These are phyloP conservation scores for Sarocladiaceae sp. DNA, from an alignment of 2,329 filamentous ascomycete genomes.

Conservation along the genomic window DNA sequence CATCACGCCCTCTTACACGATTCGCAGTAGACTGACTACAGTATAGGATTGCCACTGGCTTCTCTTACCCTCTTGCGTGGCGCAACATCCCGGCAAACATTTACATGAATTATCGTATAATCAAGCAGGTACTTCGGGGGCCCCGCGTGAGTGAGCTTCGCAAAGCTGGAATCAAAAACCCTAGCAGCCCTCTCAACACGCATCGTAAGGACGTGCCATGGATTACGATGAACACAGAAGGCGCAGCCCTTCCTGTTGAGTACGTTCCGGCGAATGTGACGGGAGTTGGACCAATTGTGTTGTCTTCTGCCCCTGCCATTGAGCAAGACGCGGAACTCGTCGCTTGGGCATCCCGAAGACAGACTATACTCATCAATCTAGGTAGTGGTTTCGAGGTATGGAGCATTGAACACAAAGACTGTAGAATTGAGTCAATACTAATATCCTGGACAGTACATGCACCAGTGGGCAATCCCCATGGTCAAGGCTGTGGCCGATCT, in stretches of 20 bases:
- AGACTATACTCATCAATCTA: constrained; percentile 21
- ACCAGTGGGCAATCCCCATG: constrained; percentile 16
- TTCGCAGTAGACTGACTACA: not conserved
- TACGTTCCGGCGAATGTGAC: constrained; percentile 16
- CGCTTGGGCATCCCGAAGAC: constrained; percentile 15
- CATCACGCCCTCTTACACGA: not conserved
- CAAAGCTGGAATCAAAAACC: not conserved
- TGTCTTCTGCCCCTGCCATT: constrained; percentile 13
- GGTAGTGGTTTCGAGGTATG: constrained; percentile 15
- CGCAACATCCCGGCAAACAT: constrained; percentile 30
- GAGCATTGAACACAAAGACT: not conserved
- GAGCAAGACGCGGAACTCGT: constrained; percentile 21
- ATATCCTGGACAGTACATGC: constrained; percentile 10
- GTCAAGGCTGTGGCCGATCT: constrained; percentile 14
- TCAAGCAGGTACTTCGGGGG: constrained; percentile 15
- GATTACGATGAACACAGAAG: constrained; percentile 20
- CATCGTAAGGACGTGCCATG: constrained; percentile 22
- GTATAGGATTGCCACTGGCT: constrained; percentile 12
- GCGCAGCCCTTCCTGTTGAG: constrained; percentile 20
- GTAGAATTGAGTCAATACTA: not conserved
- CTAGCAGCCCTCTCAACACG: constrained; percentile 10
- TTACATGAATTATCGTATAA: constrained; percentile 18
- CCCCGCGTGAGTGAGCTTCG: not conserved
- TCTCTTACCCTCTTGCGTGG: constrained; percentile 22
- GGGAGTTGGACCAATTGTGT: constrained; percentile 17